These are phyloP conservation scores for Saururus chinensis DNA, from an alignment of 164 flowering plant genomes.

Conservation along the genomic window DNA sequence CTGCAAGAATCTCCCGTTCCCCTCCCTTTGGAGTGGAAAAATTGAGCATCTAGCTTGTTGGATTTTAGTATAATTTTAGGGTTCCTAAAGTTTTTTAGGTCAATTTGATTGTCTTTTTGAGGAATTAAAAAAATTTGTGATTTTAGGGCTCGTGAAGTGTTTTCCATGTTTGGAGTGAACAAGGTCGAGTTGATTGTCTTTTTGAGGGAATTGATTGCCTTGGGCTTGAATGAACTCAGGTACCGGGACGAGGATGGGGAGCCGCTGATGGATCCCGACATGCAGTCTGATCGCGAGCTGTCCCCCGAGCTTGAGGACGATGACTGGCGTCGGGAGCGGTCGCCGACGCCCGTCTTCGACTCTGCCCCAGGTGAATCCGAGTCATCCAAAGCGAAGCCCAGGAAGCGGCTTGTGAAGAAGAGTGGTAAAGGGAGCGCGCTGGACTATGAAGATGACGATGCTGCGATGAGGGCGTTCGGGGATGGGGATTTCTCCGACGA, in stretches of 20 bases:
- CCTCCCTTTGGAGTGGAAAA: too few relatives aligned
- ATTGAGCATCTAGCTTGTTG: background rate
- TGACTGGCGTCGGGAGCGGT: constrained; percentile 41
- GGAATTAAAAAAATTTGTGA: too few relatives aligned
- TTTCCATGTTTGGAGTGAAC: background rate
- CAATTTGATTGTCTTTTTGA: background rate
- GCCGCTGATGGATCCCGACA: constrained; percentile 73
- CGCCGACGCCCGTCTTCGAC: constrained; percentile 40
- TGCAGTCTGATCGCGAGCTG: constrained; percentile 39
- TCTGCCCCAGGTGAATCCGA: background rate
- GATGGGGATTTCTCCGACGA: constrained; percentile 14
- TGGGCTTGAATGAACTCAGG: constrained; percentile 19
- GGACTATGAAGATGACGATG: constrained; percentile 22
- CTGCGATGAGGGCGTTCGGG: constrained; percentile 13
- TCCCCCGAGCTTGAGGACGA: constrained; percentile 21
- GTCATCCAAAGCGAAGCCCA: constrained; percentile 33
- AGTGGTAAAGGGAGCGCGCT: constrained; percentile 15
- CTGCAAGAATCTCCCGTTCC: too few relatives aligned
- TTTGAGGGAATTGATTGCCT: too few relatives aligned
- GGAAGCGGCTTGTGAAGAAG: constrained; percentile 74
- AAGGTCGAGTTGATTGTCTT: background rate
- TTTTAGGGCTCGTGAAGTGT: background rate
- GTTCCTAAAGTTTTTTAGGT: background rate
- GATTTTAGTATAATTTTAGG: background rate
- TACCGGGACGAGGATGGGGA: constrained; percentile 86